Base-by-base conservation (phyloP, 2,329 filamentous ascomycete species). In the Ophiocordyceps sinensis region DNA sequence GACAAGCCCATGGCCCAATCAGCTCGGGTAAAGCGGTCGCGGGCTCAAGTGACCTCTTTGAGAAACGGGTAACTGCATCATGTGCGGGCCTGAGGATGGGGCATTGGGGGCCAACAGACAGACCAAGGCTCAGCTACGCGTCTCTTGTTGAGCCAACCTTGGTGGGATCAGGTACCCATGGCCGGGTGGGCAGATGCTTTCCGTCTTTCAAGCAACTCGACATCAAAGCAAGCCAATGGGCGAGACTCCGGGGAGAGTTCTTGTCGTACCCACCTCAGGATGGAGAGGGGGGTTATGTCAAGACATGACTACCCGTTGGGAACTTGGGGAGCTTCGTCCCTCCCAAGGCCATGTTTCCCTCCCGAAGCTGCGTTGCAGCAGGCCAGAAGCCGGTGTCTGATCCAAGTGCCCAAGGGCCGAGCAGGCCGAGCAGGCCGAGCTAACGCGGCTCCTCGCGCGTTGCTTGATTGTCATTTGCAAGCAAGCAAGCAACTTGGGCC, bases 401-500 rank as follows among this genome's bases (percentile, higher is more conserved):
- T 9, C 29, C 29, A 11, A 30, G 34, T 28, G n/a, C 39, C n/a
- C 14, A n/a, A 19, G 28, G 28, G 28, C 13, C 9, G 34, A 26
- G 12, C 21, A 17, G 30, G 34, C 28, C 30, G n/a, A 43, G 41
- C 29, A 17, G 30, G 34, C 28, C 30, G n/a, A 43, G 41, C 29
- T 36, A 17, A 23, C 17, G 15, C 38, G 38, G 35, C 36, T 38
- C 17, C 38, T 40, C 23, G 21, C 41, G 37, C 21, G 10, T 14
- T n/a, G 21, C 29, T 40, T 37, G 41, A 40, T 40, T 42, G 38
- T 29, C 32, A 26, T 36, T 44, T 31, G 39, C 39, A 29, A 41
- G 39, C 42, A 44, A 34, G 40, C 40, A 42, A 41, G 36, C 42
- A 41, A 35, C 21, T 17, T 11, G 28, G 19, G 15, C 26, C 26